Conservation (phyloP, 2,329 filamentous ascomycete genomes). For the Mollisia scopiformis region DNA sequence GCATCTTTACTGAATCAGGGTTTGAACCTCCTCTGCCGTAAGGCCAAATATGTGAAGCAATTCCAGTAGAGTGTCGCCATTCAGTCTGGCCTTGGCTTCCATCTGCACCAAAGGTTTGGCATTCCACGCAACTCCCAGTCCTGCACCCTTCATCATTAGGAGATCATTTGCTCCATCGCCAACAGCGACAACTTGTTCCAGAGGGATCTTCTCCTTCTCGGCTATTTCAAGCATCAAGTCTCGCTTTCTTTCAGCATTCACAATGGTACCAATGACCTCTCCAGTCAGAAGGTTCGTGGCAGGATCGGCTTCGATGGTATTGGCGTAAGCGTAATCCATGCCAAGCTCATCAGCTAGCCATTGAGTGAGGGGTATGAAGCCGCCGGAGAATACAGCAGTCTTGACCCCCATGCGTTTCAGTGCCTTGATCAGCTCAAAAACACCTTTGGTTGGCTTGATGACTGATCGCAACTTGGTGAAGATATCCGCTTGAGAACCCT, state of each 20-base stretch:
- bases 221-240: slow-evolving; percentile 74
- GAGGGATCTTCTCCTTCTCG: slow-evolving; percentile 62
- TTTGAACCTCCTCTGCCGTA: slow-evolving; percentile 63
- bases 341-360: slow-evolving; percentile 84
- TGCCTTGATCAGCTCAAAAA: slow-evolving; percentile 71
- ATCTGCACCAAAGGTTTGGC: slow-evolving; percentile 83
- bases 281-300: slow-evolving; percentile 64
- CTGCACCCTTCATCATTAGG: slow-evolving; percentile 76
- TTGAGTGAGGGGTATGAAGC: slow-evolving; percentile 84
- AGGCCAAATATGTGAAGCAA: slow-evolving; percentile 76
- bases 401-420: slow-evolving; percentile 81
- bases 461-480: slow-evolving; percentile 76
- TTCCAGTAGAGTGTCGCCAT: slow-evolving; percentile 71
- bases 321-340: slow-evolving; percentile 87
- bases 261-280: slow-evolving; percentile 71
- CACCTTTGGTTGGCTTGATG: slow-evolving; percentile 82
- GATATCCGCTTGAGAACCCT: slow-evolving; percentile 76
- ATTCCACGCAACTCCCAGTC: slow-evolving; percentile 80
- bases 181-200: slow-evolving; percentile 72
- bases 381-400: slow-evolving; percentile 88
- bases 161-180: slow-evolving; percentile 85
- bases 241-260: slow-evolving; percentile 76
- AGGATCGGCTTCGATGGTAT: slow-evolving; percentile 72
- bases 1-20: slow-evolving; percentile 21
- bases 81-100: slow-evolving; percentile 73